Conservation (phyloP, 2,329 filamentous ascomycete genomes). For the Fusarium vanettenii region DNA sequence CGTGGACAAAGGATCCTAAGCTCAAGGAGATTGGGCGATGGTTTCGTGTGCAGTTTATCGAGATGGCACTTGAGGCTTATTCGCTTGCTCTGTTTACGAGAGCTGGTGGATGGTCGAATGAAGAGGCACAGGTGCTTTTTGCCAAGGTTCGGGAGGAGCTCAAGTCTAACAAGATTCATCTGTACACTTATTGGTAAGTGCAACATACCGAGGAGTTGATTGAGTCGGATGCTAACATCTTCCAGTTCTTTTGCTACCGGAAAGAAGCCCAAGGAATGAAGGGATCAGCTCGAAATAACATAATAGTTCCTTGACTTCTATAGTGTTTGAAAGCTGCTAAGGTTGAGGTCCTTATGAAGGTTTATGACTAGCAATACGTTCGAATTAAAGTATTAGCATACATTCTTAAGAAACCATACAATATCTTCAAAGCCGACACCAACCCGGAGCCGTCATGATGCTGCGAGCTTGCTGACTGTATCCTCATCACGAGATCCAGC, state of each 20-base stretch:
- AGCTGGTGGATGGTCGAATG: constrained; percentile 32
- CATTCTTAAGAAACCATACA: background rate
- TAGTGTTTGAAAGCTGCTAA: background rate
- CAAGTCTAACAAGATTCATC: constrained; percentile 39
- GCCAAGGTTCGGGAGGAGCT: constrained; percentile 39
- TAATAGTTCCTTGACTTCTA: background rate
- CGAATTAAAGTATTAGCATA: background rate
- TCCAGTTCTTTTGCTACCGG: constrained; percentile 2
- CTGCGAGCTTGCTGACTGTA: too few species aligned
- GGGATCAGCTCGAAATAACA: background rate
- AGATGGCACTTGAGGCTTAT: constrained; percentile 35
- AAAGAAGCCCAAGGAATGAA: background rate
- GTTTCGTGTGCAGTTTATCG: constrained; percentile 34
- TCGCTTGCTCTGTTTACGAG: constrained; percentile 41
- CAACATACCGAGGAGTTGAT: background rate
- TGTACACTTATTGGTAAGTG: constrained; percentile 40
- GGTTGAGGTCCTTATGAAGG: background rate
- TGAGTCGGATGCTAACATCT: background rate
- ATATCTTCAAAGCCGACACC: too few species aligned
- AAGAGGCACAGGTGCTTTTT: constrained; percentile 41
- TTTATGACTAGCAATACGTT: background rate
- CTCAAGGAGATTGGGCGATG: constrained; percentile 49
- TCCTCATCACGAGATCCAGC: background rate
- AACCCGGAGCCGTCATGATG: too few species aligned
- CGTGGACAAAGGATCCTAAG: constrained; percentile 56